Percentiles rank a stretch among this genome's conserved stretches.
phyloP scores from a whole-genome alignment of 2,329 filamentous ascomycete genomes.

The Fusarium paranaense region DNA sequence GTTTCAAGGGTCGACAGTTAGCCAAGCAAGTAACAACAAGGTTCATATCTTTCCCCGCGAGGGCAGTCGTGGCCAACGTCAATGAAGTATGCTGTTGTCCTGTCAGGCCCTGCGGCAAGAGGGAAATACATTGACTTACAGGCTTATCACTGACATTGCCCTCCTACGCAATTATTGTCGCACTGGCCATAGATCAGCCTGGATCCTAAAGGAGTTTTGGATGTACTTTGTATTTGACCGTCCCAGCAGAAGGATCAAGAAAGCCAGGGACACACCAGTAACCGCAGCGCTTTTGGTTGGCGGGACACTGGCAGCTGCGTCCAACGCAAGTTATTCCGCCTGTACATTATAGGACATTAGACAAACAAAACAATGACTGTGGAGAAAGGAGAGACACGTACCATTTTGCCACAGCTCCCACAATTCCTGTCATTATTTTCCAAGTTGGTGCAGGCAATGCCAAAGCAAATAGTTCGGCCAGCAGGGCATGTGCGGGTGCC shows the following conservation, averaged over 20 bases:
- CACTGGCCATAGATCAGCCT: neutral
- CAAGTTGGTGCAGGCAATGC: neutral
- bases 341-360: neutral
- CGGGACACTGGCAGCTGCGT: neutral
- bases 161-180: neutral
- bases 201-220: neutral
- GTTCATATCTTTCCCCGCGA: neutral
- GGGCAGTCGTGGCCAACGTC: neutral
- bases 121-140: neutral
- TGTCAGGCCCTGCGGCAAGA: neutral
- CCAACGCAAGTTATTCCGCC: neutral
- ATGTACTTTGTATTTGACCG: neutral
- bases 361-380: neutral
- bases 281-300: neutral
- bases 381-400: neutral
- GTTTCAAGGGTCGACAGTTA: neutral
- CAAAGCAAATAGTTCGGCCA: neutral
- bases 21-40: neutral
- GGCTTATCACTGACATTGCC: neutral
- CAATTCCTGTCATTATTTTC: neutral
- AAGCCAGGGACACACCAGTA: neutral
- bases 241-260: neutral
- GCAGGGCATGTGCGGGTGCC: neutral
- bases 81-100: neutral
- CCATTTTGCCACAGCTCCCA: neutral